phyloP scores from a whole-genome alignment of 2,329 filamentous ascomycete genomes.

The Clarireedia paspali region DNA sequence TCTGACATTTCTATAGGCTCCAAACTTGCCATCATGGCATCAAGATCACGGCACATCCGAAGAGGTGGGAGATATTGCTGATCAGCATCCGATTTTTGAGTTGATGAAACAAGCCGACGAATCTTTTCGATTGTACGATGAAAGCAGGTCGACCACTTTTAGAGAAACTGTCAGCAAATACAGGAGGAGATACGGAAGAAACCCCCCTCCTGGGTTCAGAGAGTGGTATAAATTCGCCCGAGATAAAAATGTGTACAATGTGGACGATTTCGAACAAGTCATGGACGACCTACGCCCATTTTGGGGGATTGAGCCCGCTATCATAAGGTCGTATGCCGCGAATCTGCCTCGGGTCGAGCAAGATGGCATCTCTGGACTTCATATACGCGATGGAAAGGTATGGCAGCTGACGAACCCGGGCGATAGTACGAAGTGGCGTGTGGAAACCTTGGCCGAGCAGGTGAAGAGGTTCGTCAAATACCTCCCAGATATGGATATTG shows the following conservation, averaged over 20 bases:
- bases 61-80: slow-evolving; percentile 11
- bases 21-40: slow-evolving; percentile 21
- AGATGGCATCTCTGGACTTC: slow-evolving; percentile 22
- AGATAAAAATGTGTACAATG: slow-evolving; percentile 44
- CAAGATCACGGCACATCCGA: slow-evolving; percentile 21
- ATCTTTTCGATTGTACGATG: slow-evolving; percentile 24
- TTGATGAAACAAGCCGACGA: slow-evolving; percentile 29
- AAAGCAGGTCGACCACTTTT: slow-evolving; percentile 38
- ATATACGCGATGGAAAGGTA: slow-evolving; percentile 28
- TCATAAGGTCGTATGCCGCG: slow-evolving; percentile 35
- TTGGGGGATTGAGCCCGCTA: slow-evolving; percentile 38
- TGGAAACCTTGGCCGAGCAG: slow-evolving; percentile 33
- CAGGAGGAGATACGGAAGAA: slow-evolving; percentile 46
- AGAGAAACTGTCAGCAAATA: slow-evolving; percentile 47
- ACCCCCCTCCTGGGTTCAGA: slow-evolving; percentile 58
- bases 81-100: slow-evolving; percentile 26
- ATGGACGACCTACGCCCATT: slow-evolving; percentile 55
- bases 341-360: slow-evolving; percentile 20
- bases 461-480: slow-evolving; percentile 38
- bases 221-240: slow-evolving; percentile 49
- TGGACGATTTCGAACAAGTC: slow-evolving; percentile 58
- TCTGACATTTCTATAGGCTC: slow-evolving; percentile 15
- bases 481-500: slow-evolving; percentile 59
- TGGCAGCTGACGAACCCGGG: slow-evolving; percentile 27
- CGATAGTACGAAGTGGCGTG: slow-evolving; percentile 30